phyloP scores from a whole-genome alignment of 805 yeast species.

The Starmerella apicola region DNA sequence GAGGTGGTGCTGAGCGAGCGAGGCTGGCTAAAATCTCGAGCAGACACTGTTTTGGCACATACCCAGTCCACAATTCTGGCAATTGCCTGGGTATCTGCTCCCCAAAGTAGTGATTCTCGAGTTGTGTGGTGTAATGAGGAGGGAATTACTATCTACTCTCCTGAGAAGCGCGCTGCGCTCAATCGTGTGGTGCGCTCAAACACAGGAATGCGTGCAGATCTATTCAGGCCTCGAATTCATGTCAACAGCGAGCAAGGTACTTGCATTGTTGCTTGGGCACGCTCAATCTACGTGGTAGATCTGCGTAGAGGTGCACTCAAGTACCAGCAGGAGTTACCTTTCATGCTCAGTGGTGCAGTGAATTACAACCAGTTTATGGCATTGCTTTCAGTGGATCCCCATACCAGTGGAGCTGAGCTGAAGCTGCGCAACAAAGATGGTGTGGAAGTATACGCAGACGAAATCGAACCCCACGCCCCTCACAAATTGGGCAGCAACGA shows the following conservation, averaged over 20 bases:
- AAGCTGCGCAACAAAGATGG: slow-evolving; percentile 59
- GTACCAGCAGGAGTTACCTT: slow-evolving; percentile 1
- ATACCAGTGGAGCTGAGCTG: slow-evolving; percentile 43
- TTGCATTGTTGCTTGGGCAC: slow-evolving; percentile 75
- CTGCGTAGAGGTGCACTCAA: slow-evolving; percentile 7
- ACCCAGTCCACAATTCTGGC: slow-evolving; percentile 42
- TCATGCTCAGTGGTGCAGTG: slow-evolving; percentile 12
- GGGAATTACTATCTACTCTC: slow-evolving; percentile 62
- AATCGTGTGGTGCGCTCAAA: slow-evolving; percentile 44
- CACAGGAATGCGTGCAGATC: slow-evolving; percentile 51
- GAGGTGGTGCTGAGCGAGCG: slow-evolving; percentile 59
- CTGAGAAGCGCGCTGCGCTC: slow-evolving; percentile 38
- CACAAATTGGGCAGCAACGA: slow-evolving; percentile 65
- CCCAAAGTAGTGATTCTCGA: slow-evolving; percentile 33
- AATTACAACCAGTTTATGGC: slow-evolving; percentile 10
- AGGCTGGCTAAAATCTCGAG: slow-evolving; percentile 79
- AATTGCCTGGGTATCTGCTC: slow-evolving; percentile 38
- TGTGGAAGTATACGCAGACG: slow-evolving; percentile 68
- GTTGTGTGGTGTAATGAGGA: slow-evolving; percentile 73
- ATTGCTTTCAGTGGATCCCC: slow-evolving; percentile 8
- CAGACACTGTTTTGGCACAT: slow-evolving; percentile 48
- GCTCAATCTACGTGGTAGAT: slow-evolving; percentile 54
- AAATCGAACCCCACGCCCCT: slow-evolving; percentile 44
- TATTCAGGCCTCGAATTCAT: slow-evolving; percentile 67
- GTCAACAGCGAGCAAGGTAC: slow-evolving; percentile 28